phyloP scores from a whole-genome alignment of 148 eudicot species.

The Diospyros kaki region DNA sequence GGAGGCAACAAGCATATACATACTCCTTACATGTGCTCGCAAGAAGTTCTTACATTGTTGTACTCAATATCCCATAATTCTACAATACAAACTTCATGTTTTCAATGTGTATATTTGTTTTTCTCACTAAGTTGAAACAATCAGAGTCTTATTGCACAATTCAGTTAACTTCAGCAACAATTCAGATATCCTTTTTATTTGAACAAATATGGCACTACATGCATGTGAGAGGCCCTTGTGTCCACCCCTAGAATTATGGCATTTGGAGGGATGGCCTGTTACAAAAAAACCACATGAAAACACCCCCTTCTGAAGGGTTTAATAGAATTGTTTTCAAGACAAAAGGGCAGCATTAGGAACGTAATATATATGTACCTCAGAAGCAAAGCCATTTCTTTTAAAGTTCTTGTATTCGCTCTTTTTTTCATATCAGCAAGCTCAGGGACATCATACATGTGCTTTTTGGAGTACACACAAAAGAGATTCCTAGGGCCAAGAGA shows the following conservation, averaged over 20 bases:
- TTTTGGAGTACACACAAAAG: slow-evolving; percentile 91
- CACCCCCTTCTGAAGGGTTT: too few species aligned
- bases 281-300: not conserved
- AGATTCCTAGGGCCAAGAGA: slow-evolving; percentile 61
- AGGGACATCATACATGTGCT: slow-evolving; percentile 91
- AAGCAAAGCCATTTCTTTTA: slow-evolving; percentile 91
- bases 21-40: too few species aligned
- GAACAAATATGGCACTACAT: not conserved
- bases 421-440: slow-evolving; percentile 86
- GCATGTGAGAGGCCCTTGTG: not conserved
- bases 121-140: too few species aligned
- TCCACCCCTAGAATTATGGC: not conserved
- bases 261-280: not conserved
- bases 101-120: too few species aligned
- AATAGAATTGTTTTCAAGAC: too few species aligned
- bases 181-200: too few species aligned
- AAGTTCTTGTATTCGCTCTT: slow-evolving; percentile 87
- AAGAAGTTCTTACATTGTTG: too few species aligned
- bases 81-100: too few species aligned
- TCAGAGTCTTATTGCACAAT: too few species aligned
- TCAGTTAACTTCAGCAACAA: too few species aligned
- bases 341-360: slow-evolving; percentile 9
- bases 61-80: too few species aligned
- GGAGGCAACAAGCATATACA: too few species aligned
- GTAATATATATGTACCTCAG: slow-evolving; percentile 35